Evolutionary conservation across 208 protist genomes (phyloP).

Genomic region (Endotrypanum monterogeii): DNA sequence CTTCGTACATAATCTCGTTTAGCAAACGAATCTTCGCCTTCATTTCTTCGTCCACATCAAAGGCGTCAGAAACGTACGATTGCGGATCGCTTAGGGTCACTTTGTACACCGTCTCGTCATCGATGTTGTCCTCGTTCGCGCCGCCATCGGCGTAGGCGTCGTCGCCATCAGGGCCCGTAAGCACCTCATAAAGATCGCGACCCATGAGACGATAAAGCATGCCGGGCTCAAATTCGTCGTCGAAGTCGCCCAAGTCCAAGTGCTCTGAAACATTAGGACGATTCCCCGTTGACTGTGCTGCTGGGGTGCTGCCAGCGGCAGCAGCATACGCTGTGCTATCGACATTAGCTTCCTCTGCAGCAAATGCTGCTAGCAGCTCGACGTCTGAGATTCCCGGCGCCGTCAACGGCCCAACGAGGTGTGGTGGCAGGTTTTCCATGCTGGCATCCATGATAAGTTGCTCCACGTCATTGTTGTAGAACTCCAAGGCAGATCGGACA

Average conservation of each 20-base stretch:
- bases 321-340: not conserved
- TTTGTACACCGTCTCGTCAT: constrained; percentile 23
- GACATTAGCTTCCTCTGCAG: constrained; percentile 3
- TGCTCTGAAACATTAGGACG: not conserved
- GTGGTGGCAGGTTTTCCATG: constrained; percentile 83
- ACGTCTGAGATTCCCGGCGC: constrained; percentile 17
- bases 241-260: constrained; percentile 35
- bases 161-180: constrained; percentile 51
- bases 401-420: constrained; percentile 61
- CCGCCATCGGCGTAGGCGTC: constrained; percentile 25
- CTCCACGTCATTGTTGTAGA: constrained; percentile 89
- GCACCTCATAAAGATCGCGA: constrained; percentile 49
- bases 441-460: constrained; percentile 89
- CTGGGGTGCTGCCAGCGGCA: not conserved
- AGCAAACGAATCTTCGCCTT: constrained; percentile 84
- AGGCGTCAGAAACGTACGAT: constrained; percentile 39
- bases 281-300: not conserved
- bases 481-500: constrained; percentile 63
- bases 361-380: constrained; percentile 24
- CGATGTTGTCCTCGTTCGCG: constrained; percentile 11
- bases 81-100: constrained; percentile 31
- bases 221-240: constrained; percentile 30
- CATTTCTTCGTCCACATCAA: constrained; percentile 77
- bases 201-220: constrained; percentile 45
- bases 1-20: constrained; percentile 89